Base-by-base conservation (phyloP, 2,329 filamentous ascomycete genomes). In the Neofusicoccum umdonicola region DNA sequence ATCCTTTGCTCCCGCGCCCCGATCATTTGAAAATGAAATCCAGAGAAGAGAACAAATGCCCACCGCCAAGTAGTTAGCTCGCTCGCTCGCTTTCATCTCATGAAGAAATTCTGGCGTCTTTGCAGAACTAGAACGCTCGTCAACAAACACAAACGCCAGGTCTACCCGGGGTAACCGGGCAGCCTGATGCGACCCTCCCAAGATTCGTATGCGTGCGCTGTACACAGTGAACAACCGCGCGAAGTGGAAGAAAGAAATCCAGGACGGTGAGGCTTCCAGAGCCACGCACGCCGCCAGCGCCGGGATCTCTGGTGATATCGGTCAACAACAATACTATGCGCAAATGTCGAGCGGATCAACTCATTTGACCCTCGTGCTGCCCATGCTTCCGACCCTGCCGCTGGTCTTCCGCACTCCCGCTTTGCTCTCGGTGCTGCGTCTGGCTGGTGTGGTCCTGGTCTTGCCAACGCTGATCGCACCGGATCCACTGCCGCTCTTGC, bases 381-480 rank as follows among this genome's bases (percentile, higher is more conserved):
- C 79, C 31, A 80, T 72, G 68, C 80, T 82, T 51, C 81, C 81
- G 2, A 84, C 80, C 39, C 82, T 75, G 39, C 82, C 82, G 65
- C 81, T 83, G 15, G 81, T 82, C 74, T 84, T 84, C 47, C 81
- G 74, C 54, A 84, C 81, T 65, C 78, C 80, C 11, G 73, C 79
- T 74, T 82, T 82, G 73, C 75, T 76, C 58, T 83, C 81, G 3
- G 78, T 80, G 71, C 78, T 82, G 66, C 80, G 76, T 62, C 81
- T 75, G 13, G 72, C 67, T 12, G 81, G 80, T 65, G 78, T 81
- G 11, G 76, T 77, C 42, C 81, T 75, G 34, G 71, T 68, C 72
- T 83, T 83, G 67, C 78, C 73, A 15, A 83, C 74, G 67, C 75
- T 80, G 65, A 83, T 76, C 57, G 72, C 75, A 45, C 80, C 79